Evolutionary conservation across 139 green algal species (phyloP).

Genomic region (Mesotaenium endlicherianum): DNA sequence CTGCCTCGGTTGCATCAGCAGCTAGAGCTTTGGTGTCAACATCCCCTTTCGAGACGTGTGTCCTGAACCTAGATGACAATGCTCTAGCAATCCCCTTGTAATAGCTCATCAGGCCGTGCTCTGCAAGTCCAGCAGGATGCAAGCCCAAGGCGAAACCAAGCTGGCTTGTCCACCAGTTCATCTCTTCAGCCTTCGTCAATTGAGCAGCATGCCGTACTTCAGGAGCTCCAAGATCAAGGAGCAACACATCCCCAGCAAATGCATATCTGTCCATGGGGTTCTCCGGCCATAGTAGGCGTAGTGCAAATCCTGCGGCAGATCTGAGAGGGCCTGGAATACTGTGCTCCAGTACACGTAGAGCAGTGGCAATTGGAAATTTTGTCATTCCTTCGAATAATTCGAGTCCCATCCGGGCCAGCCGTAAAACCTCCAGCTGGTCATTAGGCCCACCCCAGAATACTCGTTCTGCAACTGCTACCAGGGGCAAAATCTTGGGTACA

Average conservation of each 20-base stretch:
- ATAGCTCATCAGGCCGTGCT: not conserved
- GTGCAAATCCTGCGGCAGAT: not conserved
- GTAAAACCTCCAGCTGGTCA: constrained; percentile 15
- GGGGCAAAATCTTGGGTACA: constrained; percentile 25
- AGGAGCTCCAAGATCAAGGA: not conserved
- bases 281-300: not conserved
- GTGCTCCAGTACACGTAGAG: not conserved
- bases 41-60: not conserved
- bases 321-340: constrained; percentile 8
- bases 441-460: not conserved
- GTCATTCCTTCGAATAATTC: constrained; percentile 6
- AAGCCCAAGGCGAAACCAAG: constrained; percentile 17
- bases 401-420: constrained; percentile 8
- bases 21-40: not conserved
- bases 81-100: not conserved
- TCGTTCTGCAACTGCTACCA: constrained; percentile 9
- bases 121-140: not conserved
- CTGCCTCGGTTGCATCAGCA: not conserved
- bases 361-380: constrained; percentile 16
- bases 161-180: constrained; percentile 7
- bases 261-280: constrained; percentile 5
- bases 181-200: constrained; percentile 2
- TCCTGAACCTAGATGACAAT: not conserved
- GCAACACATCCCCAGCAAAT: constrained; percentile 17
- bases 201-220: constrained; percentile 1